Evolutionary conservation across 257 asterid species (phyloP), one percentile per base, ranked within the genome.

Genomic region (Apocynum venetum): DNA sequence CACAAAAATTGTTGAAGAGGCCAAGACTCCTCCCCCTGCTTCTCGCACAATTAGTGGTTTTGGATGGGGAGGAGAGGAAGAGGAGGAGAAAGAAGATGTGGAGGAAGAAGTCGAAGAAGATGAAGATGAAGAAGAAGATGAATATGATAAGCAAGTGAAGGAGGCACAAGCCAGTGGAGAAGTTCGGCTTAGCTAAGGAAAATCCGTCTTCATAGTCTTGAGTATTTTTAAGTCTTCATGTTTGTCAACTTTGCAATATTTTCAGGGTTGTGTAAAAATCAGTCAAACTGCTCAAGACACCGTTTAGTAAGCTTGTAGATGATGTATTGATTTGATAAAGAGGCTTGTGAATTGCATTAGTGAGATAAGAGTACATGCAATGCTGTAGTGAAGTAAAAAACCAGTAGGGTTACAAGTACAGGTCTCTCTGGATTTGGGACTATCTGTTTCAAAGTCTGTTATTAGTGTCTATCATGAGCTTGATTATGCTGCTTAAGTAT

Each of bases 101-200:
- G 89, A 83, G 46, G 89, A 76, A 25, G 92, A 87, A 6, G 93
- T 81, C 3, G 88, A 72, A 25, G 91, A 83, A 12, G 86, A 73
- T 19, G 91, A 86, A 0, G 88, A 89, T 0, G 93, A 83, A 72
- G 90, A 81, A 11, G 73, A 53, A 72, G 97, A 92, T 49, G 97
- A 92, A 76, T 92, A 90, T 65, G 97, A 92, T 6, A 90, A 89
- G 83, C 92, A 83, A 83, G 96, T 92, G 73, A 92, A 89, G 78
- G 91, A 88, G 36, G 96, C 88, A 73, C 96, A 92, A 70, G 96
- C 91, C 64, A 90, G 91, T 63, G 96, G 96, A 67, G 94, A 87
- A 78, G 87, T 90, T 47, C 90, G 76, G 15, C 84, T 89, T 80
- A 75, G 87, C 74, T 89, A 72, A 88, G 75, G 64, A 51, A 66